These are phyloP conservation scores for Meyerozyma smithsonii DNA, from an alignment of 1,139 yeast genomes.

Conservation along the genomic window DNA sequence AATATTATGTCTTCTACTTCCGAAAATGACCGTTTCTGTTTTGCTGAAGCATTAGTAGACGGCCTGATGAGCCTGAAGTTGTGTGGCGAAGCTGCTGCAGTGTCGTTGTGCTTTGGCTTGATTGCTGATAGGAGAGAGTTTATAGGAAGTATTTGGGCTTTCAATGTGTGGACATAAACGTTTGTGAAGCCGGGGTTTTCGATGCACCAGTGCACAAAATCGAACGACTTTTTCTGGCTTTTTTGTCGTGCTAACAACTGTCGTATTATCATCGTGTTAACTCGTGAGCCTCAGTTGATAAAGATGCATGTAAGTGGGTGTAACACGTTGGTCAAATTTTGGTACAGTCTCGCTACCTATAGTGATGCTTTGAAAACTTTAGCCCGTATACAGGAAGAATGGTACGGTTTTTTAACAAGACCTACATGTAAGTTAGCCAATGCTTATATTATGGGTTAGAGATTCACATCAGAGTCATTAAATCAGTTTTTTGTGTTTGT, in stretches of 20 bases:
- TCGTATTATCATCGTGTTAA: background rate
- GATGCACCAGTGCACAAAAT: slow-evolving; percentile 1
- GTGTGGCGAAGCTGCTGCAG: background rate
- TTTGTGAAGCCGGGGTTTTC: background rate
- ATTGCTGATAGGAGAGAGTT: background rate
- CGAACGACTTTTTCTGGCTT: background rate
- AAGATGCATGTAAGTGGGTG: background rate
- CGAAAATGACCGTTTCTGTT: background rate
- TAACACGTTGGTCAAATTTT: background rate
- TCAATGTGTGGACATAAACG: background rate
- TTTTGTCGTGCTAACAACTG: background rate
- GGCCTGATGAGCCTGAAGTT: background rate
- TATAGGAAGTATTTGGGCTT: background rate
- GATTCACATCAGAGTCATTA: slow-evolving; percentile 62
- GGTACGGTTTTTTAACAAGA: background rate
- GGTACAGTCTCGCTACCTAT: background rate
- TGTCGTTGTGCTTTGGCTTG: background rate
- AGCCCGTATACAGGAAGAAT: background rate
- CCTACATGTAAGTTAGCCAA: background rate
- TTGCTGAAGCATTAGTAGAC: background rate
- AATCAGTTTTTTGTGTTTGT: slow-evolving; percentile 60
- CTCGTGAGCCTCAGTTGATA: background rate
- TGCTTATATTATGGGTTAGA: background rate
- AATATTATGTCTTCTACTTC: background rate
- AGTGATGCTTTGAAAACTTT: background rate